phyloP scores from a whole-genome alignment of 768 basidiomycete species.

The Lactarius indigo region DNA sequence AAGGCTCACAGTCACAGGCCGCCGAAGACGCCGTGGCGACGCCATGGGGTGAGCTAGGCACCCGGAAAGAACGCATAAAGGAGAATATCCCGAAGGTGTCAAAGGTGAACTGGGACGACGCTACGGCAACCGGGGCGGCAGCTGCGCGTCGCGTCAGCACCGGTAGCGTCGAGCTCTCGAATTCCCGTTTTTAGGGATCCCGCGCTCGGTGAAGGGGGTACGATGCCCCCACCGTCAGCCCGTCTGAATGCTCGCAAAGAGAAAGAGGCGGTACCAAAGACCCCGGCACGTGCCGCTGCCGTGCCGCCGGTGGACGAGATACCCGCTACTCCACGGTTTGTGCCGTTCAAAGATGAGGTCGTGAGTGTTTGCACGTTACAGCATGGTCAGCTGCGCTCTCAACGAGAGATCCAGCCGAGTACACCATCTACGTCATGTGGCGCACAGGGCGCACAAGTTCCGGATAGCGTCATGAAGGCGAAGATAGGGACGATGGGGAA shows the following conservation, averaged over 20 bases:
- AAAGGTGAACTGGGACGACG: slow-evolving; percentile 64
- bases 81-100: slow-evolving; percentile 72
- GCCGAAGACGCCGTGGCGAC: slow-evolving; percentile 36
- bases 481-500: slow-evolving; percentile 45
- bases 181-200: slow-evolving; percentile 68
- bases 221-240: slow-evolving; percentile 34
- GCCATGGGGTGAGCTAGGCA: slow-evolving; percentile 69
- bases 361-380: slow-evolving; percentile 28
- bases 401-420: slow-evolving; percentile 30
- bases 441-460: slow-evolving; percentile 34
- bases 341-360: slow-evolving; percentile 73
- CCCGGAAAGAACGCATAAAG: slow-evolving; percentile 73
- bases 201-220: slow-evolving; percentile 36
- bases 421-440: slow-evolving; percentile 32
- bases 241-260: slow-evolving; percentile 33
- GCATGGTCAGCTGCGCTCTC: slow-evolving; percentile 21
- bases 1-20: slow-evolving; percentile 44
- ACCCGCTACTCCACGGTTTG: slow-evolving; percentile 56
- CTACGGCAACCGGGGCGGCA: slow-evolving; percentile 58
- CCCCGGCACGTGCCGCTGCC: slow-evolving; percentile 32
- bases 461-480: slow-evolving; percentile 66
- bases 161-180: slow-evolving; percentile 43
- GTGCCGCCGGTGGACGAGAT: slow-evolving; percentile 32
- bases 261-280: slow-evolving; percentile 34
- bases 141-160: slow-evolving; percentile 47